A percentile compares a stretch with the other conserved stretches of the same genome.
Evolutionary conservation across 345 rosid species (phyloP).

Genomic region (Heritiera fomes): DNA sequence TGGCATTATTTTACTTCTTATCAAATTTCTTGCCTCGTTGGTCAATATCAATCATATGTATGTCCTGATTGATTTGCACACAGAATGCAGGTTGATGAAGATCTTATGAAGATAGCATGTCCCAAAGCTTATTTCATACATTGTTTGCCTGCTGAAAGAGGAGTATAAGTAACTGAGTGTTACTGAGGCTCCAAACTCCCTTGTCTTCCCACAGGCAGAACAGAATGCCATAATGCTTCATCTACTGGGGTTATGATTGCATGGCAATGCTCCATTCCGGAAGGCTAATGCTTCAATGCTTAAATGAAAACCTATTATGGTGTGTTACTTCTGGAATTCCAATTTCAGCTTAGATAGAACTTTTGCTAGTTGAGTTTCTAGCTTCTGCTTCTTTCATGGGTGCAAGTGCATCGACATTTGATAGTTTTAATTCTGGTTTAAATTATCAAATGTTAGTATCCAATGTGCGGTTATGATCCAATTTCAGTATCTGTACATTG

Average conservation of each 20-base stretch:
- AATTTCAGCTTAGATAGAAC: conserved; percentile 9
- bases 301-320: background rate
- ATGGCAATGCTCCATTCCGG: background rate
- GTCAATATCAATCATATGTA: background rate
- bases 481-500: background rate
- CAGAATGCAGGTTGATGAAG: conserved; percentile 73
- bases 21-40: background rate
- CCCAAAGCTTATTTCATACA: conserved; percentile 93
- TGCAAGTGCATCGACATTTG: background rate
- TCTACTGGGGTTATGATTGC: conserved; percentile 45
- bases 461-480: background rate
- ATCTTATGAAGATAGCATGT: conserved; percentile 83
- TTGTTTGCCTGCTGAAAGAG: conserved; percentile 98
- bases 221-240: conserved; percentile 93
- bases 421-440: background rate
- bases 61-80: background rate
- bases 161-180: conserved; percentile 88
- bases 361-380: background rate
- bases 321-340: background rate
- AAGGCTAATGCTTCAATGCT: background rate
- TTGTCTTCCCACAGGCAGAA: conserved; percentile 91
- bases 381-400: background rate
- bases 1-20: background rate
- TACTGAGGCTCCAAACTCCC: conserved; percentile 85
- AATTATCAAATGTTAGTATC: background rate